Conservation (phyloP, 768 basidiomycete genomes). For the Psilocybe cubensis region DNA sequence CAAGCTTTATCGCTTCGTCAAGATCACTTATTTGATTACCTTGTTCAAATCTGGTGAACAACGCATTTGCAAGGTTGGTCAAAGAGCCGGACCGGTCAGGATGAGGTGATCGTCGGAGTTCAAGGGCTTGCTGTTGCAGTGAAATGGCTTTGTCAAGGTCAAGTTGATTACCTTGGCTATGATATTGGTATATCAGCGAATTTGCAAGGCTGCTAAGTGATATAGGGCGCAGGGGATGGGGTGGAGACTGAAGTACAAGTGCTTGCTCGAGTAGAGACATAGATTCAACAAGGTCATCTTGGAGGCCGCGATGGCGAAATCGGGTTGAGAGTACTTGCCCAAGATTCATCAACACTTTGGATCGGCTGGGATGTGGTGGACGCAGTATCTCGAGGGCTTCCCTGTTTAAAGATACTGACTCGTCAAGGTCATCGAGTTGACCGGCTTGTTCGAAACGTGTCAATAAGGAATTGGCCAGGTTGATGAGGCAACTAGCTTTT, state of each 20-base stretch:
- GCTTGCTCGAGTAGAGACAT: background rate
- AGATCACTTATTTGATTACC: background rate
- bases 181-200: no score
- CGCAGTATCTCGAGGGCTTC: background rate
- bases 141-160: no score
- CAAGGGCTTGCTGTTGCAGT: no score
- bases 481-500: no score
- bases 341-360: background rate
- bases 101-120: background rate
- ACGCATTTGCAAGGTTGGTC: background rate
- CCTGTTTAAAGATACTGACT: no score
- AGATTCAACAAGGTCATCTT: background rate
- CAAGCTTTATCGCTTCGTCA: background rate
- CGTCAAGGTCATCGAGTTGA: no score
- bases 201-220: background rate
- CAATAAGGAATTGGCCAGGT: no score
- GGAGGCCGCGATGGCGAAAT: background rate
- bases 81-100: no score
- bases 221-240: background rate
- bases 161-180: no score
- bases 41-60: background rate
- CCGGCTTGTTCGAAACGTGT: no score
- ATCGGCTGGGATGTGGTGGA: background rate
- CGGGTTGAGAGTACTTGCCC: background rate
- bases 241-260: background rate